These are phyloP conservation scores for Pleurotus tuber-regium DNA, from an alignment of 768 basidiomycete genomes.

Conservation along the genomic window DNA sequence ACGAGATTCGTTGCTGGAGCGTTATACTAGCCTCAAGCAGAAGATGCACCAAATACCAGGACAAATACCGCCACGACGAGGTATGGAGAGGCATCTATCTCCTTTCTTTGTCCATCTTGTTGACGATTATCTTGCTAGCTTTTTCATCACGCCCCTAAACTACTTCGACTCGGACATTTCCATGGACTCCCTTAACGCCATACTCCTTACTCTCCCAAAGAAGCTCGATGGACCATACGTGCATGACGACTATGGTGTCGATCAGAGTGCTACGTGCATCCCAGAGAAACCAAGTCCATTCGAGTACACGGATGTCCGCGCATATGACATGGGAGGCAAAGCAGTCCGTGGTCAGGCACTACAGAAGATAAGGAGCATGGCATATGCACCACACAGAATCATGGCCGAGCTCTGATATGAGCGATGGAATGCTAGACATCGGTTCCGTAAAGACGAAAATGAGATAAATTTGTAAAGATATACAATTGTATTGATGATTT, in stretches of 20 bases:
- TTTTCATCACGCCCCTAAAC: constrained; percentile 60
- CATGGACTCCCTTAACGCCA: constrained; percentile 53
- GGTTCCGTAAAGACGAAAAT: too few species aligned
- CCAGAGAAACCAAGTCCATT: constrained; percentile 23
- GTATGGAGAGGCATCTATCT: constrained; percentile 21
- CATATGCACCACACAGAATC: constrained; percentile 6
- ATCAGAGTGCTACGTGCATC: constrained; percentile 26
- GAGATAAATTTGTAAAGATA: too few species aligned
- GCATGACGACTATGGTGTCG: constrained; percentile 55
- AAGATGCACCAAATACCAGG: constrained; percentile 62
- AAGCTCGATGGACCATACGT: constrained; percentile 34
- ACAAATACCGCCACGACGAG: constrained; percentile 55
- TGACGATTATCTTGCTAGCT: constrained; percentile 28
- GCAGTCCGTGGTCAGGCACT: neutral
- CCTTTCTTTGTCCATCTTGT: neutral
- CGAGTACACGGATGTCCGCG: constrained; percentile 5
- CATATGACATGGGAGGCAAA: constrained; percentile 1
- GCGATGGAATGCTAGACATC: neutral
- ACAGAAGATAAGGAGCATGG: neutral
- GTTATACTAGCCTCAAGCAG: constrained; percentile 48
- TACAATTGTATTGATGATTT: too few species aligned
- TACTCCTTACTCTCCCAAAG: constrained; percentile 41
- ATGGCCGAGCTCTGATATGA: neutral
- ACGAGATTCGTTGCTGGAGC: neutral
- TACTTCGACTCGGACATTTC: constrained; percentile 65